Percentiles rank a stretch among this genome's conserved stretches.
phyloP scores from a whole-genome alignment of 1,284 basidiomycete genomes.

The Cryptococcus amylolentus region DNA sequence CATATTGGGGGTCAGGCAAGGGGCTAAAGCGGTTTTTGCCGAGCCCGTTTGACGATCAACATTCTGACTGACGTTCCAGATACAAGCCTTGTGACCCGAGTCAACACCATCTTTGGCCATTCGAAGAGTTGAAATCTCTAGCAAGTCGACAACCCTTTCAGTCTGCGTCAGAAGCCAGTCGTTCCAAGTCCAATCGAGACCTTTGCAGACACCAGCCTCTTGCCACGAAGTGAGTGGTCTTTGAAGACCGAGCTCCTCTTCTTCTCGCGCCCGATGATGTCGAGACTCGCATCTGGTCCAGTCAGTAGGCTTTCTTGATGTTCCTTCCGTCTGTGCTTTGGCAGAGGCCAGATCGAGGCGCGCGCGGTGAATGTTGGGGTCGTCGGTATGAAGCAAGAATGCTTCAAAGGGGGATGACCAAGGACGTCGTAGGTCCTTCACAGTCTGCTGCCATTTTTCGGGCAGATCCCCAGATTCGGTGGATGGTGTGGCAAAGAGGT shows the following conservation, averaged over 20 bases:
- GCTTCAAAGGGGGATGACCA: conserved; percentile 87
- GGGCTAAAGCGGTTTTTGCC: conserved; percentile 75
- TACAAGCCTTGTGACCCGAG: conserved; percentile 83
- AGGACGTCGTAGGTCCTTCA: conserved; percentile 70
- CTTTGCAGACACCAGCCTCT: conserved; percentile 81
- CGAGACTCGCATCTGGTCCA: conserved; percentile 91
- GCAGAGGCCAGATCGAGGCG: conserved; percentile 70
- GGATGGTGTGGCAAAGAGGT: conserved; percentile 62
- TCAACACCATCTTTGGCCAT: conserved; percentile 76
- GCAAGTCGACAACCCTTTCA: conserved; percentile 88
- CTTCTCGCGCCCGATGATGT: conserved; percentile 79
- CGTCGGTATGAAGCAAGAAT: conserved; percentile 84
- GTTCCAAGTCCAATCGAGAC: conserved; percentile 88
- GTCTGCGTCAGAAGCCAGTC: conserved; percentile 90
- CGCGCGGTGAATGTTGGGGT: conserved; percentile 84
- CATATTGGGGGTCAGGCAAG: conserved; percentile 91
- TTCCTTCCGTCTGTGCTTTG: conserved; percentile 52
- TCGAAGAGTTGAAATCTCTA: conserved; percentile 84
- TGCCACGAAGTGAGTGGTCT: conserved; percentile 90
- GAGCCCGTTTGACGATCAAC: conserved; percentile 85
- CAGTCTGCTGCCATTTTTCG: conserved; percentile 65
- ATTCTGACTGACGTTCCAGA: conserved; percentile 98
- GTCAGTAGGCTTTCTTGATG: conserved; percentile 57
- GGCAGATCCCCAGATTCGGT: conserved; percentile 57
- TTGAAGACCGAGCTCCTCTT: conserved; percentile 76